phyloP scores from a whole-genome alignment of 2,329 filamentous ascomycete genomes.

The Talaromyces rugulosus region DNA sequence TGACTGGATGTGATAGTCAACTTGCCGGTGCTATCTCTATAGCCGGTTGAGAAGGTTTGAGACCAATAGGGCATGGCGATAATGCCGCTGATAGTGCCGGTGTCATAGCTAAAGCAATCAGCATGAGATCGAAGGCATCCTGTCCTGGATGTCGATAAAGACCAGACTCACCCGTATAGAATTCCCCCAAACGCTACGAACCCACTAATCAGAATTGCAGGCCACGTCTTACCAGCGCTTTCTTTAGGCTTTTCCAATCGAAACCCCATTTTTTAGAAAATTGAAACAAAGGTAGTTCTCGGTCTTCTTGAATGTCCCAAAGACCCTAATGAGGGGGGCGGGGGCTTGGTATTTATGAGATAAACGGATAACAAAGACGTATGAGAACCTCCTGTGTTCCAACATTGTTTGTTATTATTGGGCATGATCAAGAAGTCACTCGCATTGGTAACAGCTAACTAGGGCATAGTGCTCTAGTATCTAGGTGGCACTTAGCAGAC shows the following conservation, averaged over 20 bases:
- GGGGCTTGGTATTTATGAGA: not conserved
- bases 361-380: not conserved
- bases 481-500: not conserved
- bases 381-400: not conserved
- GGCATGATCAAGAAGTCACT: not conserved
- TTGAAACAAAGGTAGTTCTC: not conserved
- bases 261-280: slow-evolving; percentile 1
- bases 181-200: slow-evolving; percentile 9
- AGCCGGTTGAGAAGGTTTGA: slow-evolving; percentile 5
- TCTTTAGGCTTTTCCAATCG: slow-evolving; percentile 2
- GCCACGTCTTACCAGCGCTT: slow-evolving; percentile 5
- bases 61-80: slow-evolving; percentile 8
- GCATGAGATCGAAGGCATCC: not conserved
- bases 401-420: no score
- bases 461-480: not conserved
- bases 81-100: slow-evolving; percentile 10
- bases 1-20: slow-evolving; percentile 54
- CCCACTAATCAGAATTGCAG: slow-evolving; percentile 2
- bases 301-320: not conserved
- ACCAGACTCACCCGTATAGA: slow-evolving; percentile 1
- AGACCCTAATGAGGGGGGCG: not conserved
- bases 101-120: slow-evolving; percentile 6
- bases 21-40: slow-evolving; percentile 6
- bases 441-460: no score
- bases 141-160: not conserved